phyloP scores from a whole-genome alignment of 2,329 filamentous ascomycete species.

The Falciphora oryzae region DNA sequence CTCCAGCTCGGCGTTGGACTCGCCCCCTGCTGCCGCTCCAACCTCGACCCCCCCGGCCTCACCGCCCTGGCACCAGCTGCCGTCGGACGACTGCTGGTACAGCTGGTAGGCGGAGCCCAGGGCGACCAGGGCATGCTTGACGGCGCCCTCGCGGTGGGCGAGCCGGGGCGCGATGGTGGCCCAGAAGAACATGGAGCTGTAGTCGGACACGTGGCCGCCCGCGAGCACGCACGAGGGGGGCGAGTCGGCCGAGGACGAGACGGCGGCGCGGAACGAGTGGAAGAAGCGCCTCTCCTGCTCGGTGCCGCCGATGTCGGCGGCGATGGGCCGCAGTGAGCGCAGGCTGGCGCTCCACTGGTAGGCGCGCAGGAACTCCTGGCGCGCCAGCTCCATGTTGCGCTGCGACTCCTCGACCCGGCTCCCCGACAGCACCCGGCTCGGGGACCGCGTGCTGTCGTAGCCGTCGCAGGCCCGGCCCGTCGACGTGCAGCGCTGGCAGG shows the following conservation, averaged over 20 bases:
- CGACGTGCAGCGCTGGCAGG: conserved; percentile 27
- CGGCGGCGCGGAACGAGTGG: conserved; percentile 27
- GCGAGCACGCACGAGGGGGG: conserved; percentile 9
- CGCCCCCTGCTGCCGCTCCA: neutral
- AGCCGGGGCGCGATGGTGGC: conserved; percentile 24
- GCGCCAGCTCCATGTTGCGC: conserved; percentile 17
- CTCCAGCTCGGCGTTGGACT: conserved; percentile 23
- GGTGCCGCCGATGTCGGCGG: conserved; percentile 30
- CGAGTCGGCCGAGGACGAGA: conserved; percentile 23
- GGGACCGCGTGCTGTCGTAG: conserved; percentile 23
- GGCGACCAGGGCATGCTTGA: conserved; percentile 29
- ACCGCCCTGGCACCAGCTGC: conserved; percentile 1
- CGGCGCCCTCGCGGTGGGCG: conserved; percentile 23
- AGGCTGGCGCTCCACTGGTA: conserved; percentile 21
- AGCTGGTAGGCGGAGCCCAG: conserved; percentile 26
- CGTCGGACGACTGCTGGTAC: conserved; percentile 16
- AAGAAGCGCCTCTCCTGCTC: conserved; percentile 29
- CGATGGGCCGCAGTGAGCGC: conserved; percentile 26
- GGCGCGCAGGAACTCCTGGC: conserved; percentile 21
- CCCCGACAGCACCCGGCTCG: conserved; percentile 12
- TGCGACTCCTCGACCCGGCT: conserved; percentile 4
- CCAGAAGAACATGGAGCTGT: conserved; percentile 24
- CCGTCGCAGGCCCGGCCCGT: conserved; percentile 30
- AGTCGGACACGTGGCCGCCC: conserved; percentile 19
- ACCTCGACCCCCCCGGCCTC: neutral